Percentiles rank a stretch among this genome's conserved stretches.
These are phyloP conservation scores for Sugiyamaella novakii DNA, from an alignment of 1,139 yeast genomes.

Conservation along the genomic window DNA sequence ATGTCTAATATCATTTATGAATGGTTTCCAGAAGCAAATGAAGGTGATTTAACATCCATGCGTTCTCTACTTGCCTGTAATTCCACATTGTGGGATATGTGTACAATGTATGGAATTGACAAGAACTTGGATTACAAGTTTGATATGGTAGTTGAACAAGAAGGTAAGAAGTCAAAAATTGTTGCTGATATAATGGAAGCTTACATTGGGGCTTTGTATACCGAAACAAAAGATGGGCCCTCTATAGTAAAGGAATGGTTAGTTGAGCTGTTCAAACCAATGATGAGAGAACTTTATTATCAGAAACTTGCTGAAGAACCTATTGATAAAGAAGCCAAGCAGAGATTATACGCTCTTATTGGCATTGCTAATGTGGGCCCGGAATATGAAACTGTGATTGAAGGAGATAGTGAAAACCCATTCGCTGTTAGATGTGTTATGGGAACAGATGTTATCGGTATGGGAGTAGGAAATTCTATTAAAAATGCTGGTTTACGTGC, in stretches of 20 bases:
- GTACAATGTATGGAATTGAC: conserved; percentile 70
- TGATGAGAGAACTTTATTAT: conserved; percentile 45
- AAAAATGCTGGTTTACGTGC: conserved; percentile 73
- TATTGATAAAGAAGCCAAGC: conserved; percentile 66
- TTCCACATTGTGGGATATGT: conserved; percentile 68
- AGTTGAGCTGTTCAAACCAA: conserved; percentile 53
- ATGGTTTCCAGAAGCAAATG: conserved; percentile 68
- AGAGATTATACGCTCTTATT: conserved; percentile 72
- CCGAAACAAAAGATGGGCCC: conserved; percentile 54
- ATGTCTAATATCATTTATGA: conserved; percentile 69
- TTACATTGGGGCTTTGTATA: conserved; percentile 78
- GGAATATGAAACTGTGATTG: conserved; percentile 53
- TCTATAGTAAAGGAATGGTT: conserved; percentile 64
- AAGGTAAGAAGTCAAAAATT: conserved; percentile 47
- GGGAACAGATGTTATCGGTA: conserved; percentile 54
- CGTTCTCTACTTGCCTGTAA: conserved; percentile 77
- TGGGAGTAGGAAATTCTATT: conserved; percentile 58
- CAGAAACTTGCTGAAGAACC: conserved; percentile 42
- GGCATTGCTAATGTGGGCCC: conserved; percentile 76
- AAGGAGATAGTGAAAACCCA: conserved; percentile 50
- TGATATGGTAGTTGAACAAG: conserved; percentile 33
- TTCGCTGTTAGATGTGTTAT: conserved; percentile 69
- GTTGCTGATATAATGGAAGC: conserved; percentile 87
- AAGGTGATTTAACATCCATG: conserved; percentile 76
- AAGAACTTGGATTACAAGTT: conserved; percentile 51